phyloP scores from a whole-genome alignment of 768 basidiomycete species.

The Trametes sanguinea region DNA sequence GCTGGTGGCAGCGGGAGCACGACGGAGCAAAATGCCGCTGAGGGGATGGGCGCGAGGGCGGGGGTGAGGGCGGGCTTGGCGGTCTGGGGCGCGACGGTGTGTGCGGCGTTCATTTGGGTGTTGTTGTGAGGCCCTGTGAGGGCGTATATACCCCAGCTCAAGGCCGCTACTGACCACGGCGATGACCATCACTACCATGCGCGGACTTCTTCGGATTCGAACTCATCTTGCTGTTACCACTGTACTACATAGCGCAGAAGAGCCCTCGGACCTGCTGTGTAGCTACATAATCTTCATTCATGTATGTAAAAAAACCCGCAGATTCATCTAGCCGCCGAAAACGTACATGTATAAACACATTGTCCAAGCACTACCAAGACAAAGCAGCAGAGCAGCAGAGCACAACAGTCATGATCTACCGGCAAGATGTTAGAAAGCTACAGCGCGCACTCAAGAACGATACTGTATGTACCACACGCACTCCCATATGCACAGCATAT shows the following conservation, averaged over 20 bases:
- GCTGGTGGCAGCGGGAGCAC: background rate
- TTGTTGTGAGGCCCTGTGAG: too few relatives aligned
- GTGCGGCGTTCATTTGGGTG: slow-evolving; percentile 13
- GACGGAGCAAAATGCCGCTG: background rate
- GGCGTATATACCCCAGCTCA: too few relatives aligned
- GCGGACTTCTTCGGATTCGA: background rate
- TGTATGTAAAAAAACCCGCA: too few relatives aligned
- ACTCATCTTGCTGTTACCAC: too few relatives aligned
- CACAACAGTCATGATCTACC: background rate
- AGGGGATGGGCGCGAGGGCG: background rate
- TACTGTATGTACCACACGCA: background rate
- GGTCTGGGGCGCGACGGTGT: slow-evolving; percentile 10
- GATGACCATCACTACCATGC: too few relatives aligned
- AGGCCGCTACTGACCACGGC: too few relatives aligned
- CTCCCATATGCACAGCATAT: slow-evolving; percentile 10
- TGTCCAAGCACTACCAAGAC: background rate
- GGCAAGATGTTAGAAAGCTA: background rate
- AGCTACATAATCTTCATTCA: too few relatives aligned
- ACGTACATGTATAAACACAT: background rate
- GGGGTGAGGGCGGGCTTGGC: slow-evolving; percentile 1
- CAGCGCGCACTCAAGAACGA: background rate
- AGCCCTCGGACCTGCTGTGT: too few relatives aligned
- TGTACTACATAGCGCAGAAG: too few relatives aligned
- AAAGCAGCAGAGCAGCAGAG: background rate
- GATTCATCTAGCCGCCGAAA: background rate